These are phyloP conservation scores for Chlorokybus atmophyticus DNA, from an alignment of 139 green algal species.

Conservation along the genomic window DNA sequence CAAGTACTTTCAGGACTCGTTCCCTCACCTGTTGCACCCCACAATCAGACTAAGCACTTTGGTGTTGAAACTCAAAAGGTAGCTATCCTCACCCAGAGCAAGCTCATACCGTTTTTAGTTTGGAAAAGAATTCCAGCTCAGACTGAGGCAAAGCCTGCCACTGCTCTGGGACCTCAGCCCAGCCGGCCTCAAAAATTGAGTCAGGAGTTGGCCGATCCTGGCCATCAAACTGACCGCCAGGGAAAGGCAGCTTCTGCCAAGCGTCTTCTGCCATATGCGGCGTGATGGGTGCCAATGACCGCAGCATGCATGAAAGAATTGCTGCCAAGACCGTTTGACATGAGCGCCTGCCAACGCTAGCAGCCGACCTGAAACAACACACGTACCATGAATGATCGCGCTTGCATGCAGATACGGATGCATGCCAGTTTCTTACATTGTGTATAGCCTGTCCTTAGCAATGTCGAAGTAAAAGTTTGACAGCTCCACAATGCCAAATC, in stretches of 20 bases:
- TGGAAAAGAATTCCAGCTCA: conserved; percentile 12
- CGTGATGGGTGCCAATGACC: conserved; percentile 51
- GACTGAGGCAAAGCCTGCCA: conserved; percentile 33
- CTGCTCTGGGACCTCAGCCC: conserved; percentile 29
- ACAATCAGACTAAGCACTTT: not conserved
- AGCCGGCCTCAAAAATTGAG: conserved; percentile 67
- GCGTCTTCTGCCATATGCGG: conserved; percentile 96
- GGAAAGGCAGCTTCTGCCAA: conserved; percentile 60
- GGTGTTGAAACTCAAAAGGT: not conserved
- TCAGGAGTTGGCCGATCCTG: not conserved
- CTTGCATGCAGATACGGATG: too few relatives aligned
- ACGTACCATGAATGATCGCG: too few relatives aligned
- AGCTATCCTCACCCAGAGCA: too few relatives aligned
- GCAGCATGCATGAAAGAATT: conserved; percentile 41
- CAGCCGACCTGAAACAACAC: not conserved
- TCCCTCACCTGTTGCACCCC: conserved; percentile 36
- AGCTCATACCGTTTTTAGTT: conserved; percentile 8
- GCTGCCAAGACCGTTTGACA: conserved; percentile 74
- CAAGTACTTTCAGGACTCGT: conserved; percentile 58
- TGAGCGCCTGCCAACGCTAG: conserved; percentile 30
- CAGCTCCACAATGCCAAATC: conserved; percentile 74
- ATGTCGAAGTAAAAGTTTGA: conserved; percentile 95
- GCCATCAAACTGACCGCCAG: conserved; percentile 1
- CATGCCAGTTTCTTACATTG: too few relatives aligned
- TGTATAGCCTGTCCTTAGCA: conserved; percentile 44